Percentiles rank a stretch among this genome's conserved stretches.
phyloP scores from a whole-genome alignment of 768 basidiomycete genomes.

The Filobasidium wieringae region DNA sequence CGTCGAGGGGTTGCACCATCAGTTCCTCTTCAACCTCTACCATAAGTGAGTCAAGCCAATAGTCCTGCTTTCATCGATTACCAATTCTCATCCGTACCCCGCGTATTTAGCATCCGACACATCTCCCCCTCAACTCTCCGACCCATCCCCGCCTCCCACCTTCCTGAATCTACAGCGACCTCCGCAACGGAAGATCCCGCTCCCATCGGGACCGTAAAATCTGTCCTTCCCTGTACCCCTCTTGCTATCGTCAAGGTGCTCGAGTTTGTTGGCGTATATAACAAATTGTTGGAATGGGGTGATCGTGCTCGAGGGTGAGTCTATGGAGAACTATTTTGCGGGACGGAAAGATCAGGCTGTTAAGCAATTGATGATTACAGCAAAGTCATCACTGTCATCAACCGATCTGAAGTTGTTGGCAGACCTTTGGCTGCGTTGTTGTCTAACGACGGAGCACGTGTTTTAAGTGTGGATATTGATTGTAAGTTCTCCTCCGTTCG shows the following conservation, averaged over 20 bases:
- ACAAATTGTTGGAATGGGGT: slow-evolving; percentile 79
- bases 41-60: slow-evolving; percentile 58
- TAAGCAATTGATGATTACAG: slow-evolving; percentile 45
- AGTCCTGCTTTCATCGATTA: not conserved
- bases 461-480: slow-evolving; percentile 90
- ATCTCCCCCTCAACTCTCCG: slow-evolving; percentile 43
- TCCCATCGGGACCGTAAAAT: slow-evolving; percentile 80
- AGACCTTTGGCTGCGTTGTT: slow-evolving; percentile 89
- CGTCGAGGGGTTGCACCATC: slow-evolving; percentile 92
- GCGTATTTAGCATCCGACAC: slow-evolving; percentile 82
- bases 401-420: slow-evolving; percentile 96
- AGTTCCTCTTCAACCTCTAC: slow-evolving; percentile 72
- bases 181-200: slow-evolving; percentile 46
- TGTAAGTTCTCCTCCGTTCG: slow-evolving; percentile 41
- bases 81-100: not conserved
- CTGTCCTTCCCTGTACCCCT: slow-evolving; percentile 93
- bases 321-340: slow-evolving; percentile 5
- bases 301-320: slow-evolving; percentile 55
- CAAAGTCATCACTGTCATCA: slow-evolving; percentile 84
- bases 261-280: slow-evolving; percentile 85
- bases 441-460: slow-evolving; percentile 90
- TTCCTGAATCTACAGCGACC: slow-evolving; percentile 18
- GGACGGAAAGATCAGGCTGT: no score
- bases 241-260: slow-evolving; percentile 92
- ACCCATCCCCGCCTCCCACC: slow-evolving; percentile 29